These are phyloP conservation scores for Diatrype stigma DNA, from an alignment of 2,329 filamentous ascomycete genomes.

Conservation along the genomic window DNA sequence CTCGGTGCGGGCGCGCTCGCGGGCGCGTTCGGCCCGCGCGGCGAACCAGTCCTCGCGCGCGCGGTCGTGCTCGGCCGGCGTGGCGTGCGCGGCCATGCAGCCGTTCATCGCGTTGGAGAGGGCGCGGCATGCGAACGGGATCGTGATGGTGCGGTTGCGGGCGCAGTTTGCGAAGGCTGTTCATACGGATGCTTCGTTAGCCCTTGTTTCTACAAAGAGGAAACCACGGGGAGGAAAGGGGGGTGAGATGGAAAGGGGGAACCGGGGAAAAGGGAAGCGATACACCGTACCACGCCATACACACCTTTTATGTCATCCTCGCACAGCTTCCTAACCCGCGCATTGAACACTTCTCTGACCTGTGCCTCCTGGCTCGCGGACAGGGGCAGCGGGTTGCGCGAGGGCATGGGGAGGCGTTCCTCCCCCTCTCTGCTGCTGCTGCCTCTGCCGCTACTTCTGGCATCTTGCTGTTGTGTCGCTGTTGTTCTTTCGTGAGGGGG, in stretches of 20 bases:
- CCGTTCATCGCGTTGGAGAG: slow-evolving; percentile 84
- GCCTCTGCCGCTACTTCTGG: background rate
- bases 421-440: slow-evolving; percentile 8
- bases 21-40: slow-evolving; percentile 64
- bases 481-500: too few relatives aligned
- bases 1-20: slow-evolving; percentile 61
- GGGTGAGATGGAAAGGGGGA: too few relatives aligned
- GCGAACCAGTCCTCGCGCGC: slow-evolving; percentile 94
- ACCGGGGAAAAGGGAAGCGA: too few relatives aligned
- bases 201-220: too few relatives aligned
- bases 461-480: too few relatives aligned
- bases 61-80: slow-evolving; percentile 77
- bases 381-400: slow-evolving; percentile 76
- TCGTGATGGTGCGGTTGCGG: slow-evolving; percentile 76
- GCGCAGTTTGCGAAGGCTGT: slow-evolving; percentile 91
- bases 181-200: background rate
- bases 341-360: slow-evolving; percentile 37
- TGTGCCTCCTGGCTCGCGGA: slow-evolving; percentile 38
- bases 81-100: slow-evolving; percentile 87
- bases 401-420: slow-evolving; percentile 44
- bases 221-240: too few relatives aligned
- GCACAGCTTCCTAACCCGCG: slow-evolving; percentile 69
- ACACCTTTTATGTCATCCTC: slow-evolving; percentile 72
- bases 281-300: background rate
- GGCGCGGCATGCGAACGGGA: slow-evolving; percentile 79